These are phyloP conservation scores for Citropsis articulata DNA, from an alignment of 345 rosid genomes.

Conservation along the genomic window DNA sequence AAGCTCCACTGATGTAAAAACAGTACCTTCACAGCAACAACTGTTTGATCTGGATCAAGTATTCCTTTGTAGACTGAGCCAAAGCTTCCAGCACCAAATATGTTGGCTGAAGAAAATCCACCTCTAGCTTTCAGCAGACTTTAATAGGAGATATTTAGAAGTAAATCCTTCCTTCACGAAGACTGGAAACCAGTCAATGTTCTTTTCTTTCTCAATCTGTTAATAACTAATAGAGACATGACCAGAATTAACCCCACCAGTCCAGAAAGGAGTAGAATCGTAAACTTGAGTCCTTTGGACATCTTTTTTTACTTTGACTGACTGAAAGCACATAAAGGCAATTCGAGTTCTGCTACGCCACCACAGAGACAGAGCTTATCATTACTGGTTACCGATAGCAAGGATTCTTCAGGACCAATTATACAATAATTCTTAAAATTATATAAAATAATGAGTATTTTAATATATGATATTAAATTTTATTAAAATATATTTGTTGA, in stretches of 20 bases:
- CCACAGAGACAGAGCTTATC: slow-evolving; percentile 28
- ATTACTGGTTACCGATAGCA: slow-evolving; percentile 21
- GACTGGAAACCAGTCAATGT: slow-evolving; percentile 1
- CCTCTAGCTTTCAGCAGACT: slow-evolving; percentile 25
- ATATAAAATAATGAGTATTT: too few species aligned
- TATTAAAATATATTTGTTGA: too few species aligned
- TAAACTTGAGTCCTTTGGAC: not conserved
- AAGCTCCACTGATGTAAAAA: not conserved
- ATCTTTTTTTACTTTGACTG: not conserved
- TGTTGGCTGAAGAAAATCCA: slow-evolving; percentile 31
- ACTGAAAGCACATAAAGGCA: not conserved
- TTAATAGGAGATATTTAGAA: slow-evolving; percentile 15
- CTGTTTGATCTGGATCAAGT: not conserved
- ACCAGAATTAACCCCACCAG: not conserved
- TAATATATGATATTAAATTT: too few species aligned
- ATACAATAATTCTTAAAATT: too few species aligned
- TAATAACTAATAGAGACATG: not conserved
- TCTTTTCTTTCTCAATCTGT: slow-evolving; percentile 2
- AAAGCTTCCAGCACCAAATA: slow-evolving; percentile 30
- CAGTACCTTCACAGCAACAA: slow-evolving; percentile 23
- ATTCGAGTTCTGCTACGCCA: slow-evolving; percentile 7
- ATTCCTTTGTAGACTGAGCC: slow-evolving; percentile 39
- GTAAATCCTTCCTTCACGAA: not conserved
- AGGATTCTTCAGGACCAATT: too few species aligned
- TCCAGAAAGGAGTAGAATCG: not conserved